Evolutionary conservation across 1,284 basidiomycete species (phyloP).

Genomic region (Takashimella koratensis): DNA sequence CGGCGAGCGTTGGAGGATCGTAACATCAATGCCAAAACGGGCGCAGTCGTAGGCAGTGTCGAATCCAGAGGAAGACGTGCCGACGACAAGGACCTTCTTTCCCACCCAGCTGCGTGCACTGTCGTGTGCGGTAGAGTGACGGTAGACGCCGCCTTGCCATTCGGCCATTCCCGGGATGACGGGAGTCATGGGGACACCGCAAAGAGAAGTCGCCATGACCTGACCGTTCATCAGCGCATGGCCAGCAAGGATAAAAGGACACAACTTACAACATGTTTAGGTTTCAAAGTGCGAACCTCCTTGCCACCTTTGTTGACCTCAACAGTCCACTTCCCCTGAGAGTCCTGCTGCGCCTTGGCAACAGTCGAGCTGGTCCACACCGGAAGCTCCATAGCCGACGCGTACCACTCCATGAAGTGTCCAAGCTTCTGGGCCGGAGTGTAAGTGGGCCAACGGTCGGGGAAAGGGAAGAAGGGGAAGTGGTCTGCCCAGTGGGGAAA

Average conservation of each 20-base stretch:
- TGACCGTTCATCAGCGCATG: background rate
- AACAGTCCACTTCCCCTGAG: constrained; percentile 55
- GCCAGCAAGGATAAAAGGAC: background rate
- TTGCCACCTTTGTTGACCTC: constrained; percentile 50
- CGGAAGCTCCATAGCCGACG: constrained; percentile 33
- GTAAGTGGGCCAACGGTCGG: constrained; percentile 58
- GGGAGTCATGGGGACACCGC: constrained; percentile 22
- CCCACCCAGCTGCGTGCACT: constrained; percentile 53
- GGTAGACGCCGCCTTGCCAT: constrained; percentile 54
- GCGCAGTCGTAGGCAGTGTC: constrained; percentile 52
- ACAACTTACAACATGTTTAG: constrained; percentile 33
- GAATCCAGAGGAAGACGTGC: constrained; percentile 59
- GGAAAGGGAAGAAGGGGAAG: constrained; percentile 53
- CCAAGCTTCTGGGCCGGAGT: constrained; percentile 53
- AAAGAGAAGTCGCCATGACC: constrained; percentile 33
- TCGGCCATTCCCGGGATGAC: constrained; percentile 42
- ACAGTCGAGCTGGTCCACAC: constrained; percentile 52
- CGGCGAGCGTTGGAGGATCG: constrained; percentile 60
- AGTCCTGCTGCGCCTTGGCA: constrained; percentile 50
- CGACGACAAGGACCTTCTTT: constrained; percentile 61
- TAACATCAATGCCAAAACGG: constrained; percentile 56
- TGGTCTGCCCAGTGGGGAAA: constrained; percentile 55
- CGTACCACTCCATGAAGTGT: constrained; percentile 39
- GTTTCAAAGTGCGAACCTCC: constrained; percentile 52
- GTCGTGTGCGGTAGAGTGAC: constrained; percentile 58